Evolutionary conservation across 2,329 filamentous ascomycete genomes (phyloP).

Genomic region (Fusarium torreyae): DNA sequence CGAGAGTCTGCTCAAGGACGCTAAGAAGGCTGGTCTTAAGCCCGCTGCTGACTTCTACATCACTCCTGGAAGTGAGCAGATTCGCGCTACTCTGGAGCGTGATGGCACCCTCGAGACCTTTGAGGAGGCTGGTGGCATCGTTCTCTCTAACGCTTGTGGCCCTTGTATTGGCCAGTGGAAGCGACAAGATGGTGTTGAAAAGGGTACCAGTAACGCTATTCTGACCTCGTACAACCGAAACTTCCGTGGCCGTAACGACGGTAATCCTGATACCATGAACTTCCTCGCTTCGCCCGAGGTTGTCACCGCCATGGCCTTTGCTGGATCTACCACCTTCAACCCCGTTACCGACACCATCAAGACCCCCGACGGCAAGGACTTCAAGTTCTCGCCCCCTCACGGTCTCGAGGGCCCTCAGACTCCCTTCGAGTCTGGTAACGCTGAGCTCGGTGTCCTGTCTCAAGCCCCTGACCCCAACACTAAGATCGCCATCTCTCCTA

Average conservation of each 20-base stretch:
- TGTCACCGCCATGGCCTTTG: constrained; percentile 95
- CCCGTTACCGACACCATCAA: constrained; percentile 88
- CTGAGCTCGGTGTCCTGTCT: constrained; percentile 79
- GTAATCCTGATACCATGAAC: constrained; percentile 97
- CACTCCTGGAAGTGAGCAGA: constrained; percentile 97
- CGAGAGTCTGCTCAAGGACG: constrained; percentile 85
- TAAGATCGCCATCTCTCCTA: constrained; percentile 83
- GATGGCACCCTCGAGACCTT: constrained; percentile 95
- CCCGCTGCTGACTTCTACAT: constrained; percentile 94
- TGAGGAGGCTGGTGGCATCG: constrained; percentile 94
- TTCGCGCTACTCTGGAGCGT: constrained; percentile 90
- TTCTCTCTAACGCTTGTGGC: constrained; percentile 95
- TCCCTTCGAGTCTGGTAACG: constrained; percentile 84
- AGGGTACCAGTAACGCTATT: constrained; percentile 93
- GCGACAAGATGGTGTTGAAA: constrained; percentile 85
- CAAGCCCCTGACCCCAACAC: constrained; percentile 79
- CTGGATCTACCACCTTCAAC: constrained; percentile 95
- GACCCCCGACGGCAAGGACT: constrained; percentile 83
- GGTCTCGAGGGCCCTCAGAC: constrained; percentile 75
- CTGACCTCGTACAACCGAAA: constrained; percentile 99
- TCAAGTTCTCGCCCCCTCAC: constrained; percentile 86
- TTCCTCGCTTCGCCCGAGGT: constrained; percentile 97
- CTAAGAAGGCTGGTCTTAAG: constrained; percentile 93
- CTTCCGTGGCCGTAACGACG: constrained; percentile 96
- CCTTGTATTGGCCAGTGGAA: constrained; percentile 97